These are phyloP conservation scores for Ambrosiella beaveri DNA, from an alignment of 2,329 filamentous ascomycete genomes.

Conservation along the genomic window DNA sequence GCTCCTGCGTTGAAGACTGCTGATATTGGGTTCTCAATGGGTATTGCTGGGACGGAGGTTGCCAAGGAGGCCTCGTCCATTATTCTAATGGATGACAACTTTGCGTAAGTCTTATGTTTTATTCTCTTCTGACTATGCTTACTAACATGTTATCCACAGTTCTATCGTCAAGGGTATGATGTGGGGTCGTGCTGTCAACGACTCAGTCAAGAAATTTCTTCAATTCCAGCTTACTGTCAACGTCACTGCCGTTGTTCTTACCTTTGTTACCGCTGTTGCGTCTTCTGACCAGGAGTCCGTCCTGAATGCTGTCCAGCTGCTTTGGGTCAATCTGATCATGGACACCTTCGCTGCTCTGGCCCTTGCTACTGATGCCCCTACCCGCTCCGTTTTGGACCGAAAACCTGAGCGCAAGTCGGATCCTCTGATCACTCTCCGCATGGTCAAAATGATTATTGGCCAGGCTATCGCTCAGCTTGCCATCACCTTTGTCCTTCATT, in stretches of 20 bases:
- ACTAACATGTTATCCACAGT: not conserved
- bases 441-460: slow-evolving; percentile 51
- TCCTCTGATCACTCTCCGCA: slow-evolving; percentile 51
- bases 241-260: slow-evolving; percentile 41
- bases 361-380: slow-evolving; percentile 22
- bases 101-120: slow-evolving; percentile 16
- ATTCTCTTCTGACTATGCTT: not conserved
- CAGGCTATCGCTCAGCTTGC: slow-evolving; percentile 43
- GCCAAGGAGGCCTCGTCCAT: slow-evolving; percentile 46
- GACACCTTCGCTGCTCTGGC: slow-evolving; percentile 42
- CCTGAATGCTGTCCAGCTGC: slow-evolving; percentile 40
- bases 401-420: slow-evolving; percentile 43
- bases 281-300: slow-evolving; percentile 34
- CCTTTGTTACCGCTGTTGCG: slow-evolving; percentile 40
- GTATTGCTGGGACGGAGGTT: slow-evolving; percentile 42
- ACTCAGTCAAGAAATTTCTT: slow-evolving; percentile 46
- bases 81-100: slow-evolving; percentile 43
- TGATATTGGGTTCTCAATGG: slow-evolving; percentile 47
- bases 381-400: slow-evolving; percentile 23
- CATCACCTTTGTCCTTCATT: slow-evolving; percentile 43
- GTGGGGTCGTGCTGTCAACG: slow-evolving; percentile 46
- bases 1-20: slow-evolving; percentile 42
- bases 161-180: slow-evolving; percentile 40
- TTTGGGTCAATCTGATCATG: slow-evolving; percentile 50
- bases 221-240: slow-evolving; percentile 49